Evolutionary conservation across 2,329 filamentous ascomycete species (phyloP).

Genomic region (Talaromyces rugulosus): DNA sequence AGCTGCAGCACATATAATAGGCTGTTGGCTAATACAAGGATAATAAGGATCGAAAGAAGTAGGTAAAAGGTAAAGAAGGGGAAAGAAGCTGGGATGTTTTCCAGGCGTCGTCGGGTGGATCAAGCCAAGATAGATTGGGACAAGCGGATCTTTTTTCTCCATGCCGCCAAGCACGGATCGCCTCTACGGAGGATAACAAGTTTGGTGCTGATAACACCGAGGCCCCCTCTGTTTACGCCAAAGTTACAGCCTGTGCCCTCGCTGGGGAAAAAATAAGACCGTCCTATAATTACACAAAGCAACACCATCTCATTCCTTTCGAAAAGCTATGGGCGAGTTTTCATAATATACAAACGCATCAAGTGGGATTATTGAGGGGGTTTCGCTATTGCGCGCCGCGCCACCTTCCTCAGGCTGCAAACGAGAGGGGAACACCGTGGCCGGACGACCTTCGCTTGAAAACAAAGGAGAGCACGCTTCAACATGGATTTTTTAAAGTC

Average conservation of each 20-base stretch:
- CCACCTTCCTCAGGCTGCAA: neutral
- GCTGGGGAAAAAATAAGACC: neutral
- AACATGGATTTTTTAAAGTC: constrained; percentile 98
- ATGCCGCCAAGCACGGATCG: neutral
- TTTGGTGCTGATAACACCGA: neutral
- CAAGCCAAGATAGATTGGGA: neutral
- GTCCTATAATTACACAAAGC: neutral
- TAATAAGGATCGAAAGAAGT: neutral
- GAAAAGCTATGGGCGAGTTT: neutral
- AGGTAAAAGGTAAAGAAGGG: neutral
- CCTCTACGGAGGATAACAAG: neutral
- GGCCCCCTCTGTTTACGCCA: neutral
- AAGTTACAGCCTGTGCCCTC: neutral
- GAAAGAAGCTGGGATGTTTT: neutral
- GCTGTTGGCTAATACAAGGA: neutral
- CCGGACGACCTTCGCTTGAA: neutral
- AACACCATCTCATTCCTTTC: neutral
- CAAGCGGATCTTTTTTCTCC: neutral
- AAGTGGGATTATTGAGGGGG: neutral
- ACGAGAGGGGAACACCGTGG: neutral
- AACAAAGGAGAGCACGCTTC: neutral
- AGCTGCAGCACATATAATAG: neutral
- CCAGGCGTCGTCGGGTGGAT: neutral
- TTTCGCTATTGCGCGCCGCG: neutral
- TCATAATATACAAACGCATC: neutral